Evolutionary conservation across 495 filamentous ascomycete genomes (phyloP).

Genomic region (Neurospora sp.): DNA sequence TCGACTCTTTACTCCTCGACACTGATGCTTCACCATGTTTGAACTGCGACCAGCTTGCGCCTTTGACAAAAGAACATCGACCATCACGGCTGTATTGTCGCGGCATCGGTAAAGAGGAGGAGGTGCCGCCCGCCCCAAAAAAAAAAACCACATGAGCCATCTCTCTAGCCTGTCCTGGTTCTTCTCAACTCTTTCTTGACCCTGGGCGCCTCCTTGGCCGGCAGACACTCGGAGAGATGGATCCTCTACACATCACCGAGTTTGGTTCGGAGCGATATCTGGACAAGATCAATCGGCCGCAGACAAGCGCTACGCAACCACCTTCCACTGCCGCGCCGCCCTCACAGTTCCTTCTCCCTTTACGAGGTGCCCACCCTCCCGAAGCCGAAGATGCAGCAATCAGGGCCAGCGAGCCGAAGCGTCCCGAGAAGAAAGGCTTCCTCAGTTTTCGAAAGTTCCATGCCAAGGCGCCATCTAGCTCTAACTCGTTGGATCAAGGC

Average conservation of each 20-base stretch:
- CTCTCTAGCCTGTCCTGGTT: conserved; percentile 8
- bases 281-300: conserved; percentile 36
- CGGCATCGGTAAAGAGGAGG: conserved; percentile 20
- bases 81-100: conserved; percentile 22
- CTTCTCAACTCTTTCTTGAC: conserved; percentile 12
- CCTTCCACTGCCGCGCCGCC: conserved; percentile 3
- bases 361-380: conserved; percentile 23
- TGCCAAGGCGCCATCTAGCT: conserved; percentile 7
- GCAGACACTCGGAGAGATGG: conserved; percentile 29
- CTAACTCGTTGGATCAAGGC: conserved; percentile 4
- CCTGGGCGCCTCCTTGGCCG: conserved; percentile 7
- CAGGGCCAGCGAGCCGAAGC: conserved; percentile 26
- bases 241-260: conserved; percentile 45
- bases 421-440: conserved; percentile 23
- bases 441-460: conserved; percentile 21
- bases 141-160: background rate
- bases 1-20: background rate
- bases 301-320: conserved; percentile 19
- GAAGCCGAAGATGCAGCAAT: conserved; percentile 12
- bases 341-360: conserved; percentile 33
- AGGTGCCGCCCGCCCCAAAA: background rate
- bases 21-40: conserved; percentile 39
- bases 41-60: conserved; percentile 27
- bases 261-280: conserved; percentile 49
- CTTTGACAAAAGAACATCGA: conserved; percentile 20